A percentile compares a stretch with the other conserved stretches of the same genome.
These are phyloP conservation scores for Hypoxylon lenormandii DNA, from an alignment of 495 filamentous ascomycete genomes.

Conservation along the genomic window DNA sequence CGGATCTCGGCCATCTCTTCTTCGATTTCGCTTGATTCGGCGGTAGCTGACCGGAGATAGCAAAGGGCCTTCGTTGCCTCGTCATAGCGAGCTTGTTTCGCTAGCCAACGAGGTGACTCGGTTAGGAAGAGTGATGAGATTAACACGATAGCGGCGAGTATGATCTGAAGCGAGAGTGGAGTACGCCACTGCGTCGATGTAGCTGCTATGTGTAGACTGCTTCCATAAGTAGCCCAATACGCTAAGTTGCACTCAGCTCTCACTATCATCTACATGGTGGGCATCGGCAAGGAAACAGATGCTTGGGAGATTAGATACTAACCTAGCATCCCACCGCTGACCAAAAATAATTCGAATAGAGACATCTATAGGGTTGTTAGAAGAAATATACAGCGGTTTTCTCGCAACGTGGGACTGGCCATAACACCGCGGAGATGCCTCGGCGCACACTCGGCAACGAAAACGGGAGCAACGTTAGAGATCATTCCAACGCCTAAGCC, in stretches of 20 bases:
- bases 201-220: constrained; percentile 9
- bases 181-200: constrained; percentile 22
- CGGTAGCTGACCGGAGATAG: constrained; percentile 6
- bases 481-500: constrained; percentile 65
- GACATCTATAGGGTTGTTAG: constrained; percentile 49
- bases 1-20: constrained; percentile 27
- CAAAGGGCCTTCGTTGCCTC: constrained; percentile 10
- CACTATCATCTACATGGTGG: no score
- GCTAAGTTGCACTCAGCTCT: not conserved
- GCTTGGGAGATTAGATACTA: not conserved
- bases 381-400: no score
- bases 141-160: constrained; percentile 1
- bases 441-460: constrained; percentile 62
- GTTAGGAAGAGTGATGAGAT: constrained; percentile 3
- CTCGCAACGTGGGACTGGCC: constrained; percentile 57
- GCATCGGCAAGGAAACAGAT: not conserved
- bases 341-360: constrained; percentile 16
- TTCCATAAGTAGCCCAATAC: constrained; percentile 22
- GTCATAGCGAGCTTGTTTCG: constrained; percentile 29
- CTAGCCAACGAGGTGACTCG: constrained; percentile 38
- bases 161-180: constrained; percentile 12
- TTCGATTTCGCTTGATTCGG: constrained; percentile 9
- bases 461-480: constrained; percentile 64
- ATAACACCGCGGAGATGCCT: constrained; percentile 62
- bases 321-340: constrained; percentile 17